Evolutionary conservation across 257 asterid species (phyloP), one percentile per base, ranked within the genome.

Genomic region (Cynanchum wilfordii): DNA sequence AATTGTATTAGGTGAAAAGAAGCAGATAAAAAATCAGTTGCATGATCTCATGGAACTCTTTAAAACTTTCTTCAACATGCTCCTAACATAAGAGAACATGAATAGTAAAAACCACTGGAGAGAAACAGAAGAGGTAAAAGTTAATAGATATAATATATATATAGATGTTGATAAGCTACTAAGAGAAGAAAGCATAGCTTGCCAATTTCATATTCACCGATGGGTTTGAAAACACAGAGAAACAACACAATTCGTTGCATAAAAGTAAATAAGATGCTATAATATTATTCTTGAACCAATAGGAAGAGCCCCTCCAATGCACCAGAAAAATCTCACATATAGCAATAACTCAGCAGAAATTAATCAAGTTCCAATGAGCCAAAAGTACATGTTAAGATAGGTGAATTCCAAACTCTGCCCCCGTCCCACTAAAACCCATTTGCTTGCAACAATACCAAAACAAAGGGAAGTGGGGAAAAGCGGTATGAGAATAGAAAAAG

Each of bases 21-120:
- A 71, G 83, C 38, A 36, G 71, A 57, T 38, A 40, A 4, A 29
- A 44, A 30, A 70, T 33, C 44, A 55, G 58, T 27, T 17, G 51
- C 6, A 4, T 3, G 10, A 45, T 1, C 4, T 19, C 15, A 62
- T 16, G 20, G 38, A 62, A 13, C 47, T 17, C 42, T 64, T 19
- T 33, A 0, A 5, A 36, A 38, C 29, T 10, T 36, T 33, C 17
- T 19, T 15, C 40, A 5, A 64, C 50, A 64, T 62, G 45, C 40
- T 15, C 67, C 38, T 30, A 24, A 16, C 22, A 16, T 29, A 62
- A 62, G 11, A 12, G 65, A n/a, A 64, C 20, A 11, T 47, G 51
- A 22, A 0, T 25, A 22, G 11, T 11, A 42, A 19, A 64, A 45
- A 49, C 44, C 25, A 7, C 17, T 20, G 1, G 24, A 24, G 7